These are phyloP conservation scores for Copromyces sp. DNA, from an alignment of 495 filamentous ascomycete genomes.

Conservation along the genomic window DNA sequence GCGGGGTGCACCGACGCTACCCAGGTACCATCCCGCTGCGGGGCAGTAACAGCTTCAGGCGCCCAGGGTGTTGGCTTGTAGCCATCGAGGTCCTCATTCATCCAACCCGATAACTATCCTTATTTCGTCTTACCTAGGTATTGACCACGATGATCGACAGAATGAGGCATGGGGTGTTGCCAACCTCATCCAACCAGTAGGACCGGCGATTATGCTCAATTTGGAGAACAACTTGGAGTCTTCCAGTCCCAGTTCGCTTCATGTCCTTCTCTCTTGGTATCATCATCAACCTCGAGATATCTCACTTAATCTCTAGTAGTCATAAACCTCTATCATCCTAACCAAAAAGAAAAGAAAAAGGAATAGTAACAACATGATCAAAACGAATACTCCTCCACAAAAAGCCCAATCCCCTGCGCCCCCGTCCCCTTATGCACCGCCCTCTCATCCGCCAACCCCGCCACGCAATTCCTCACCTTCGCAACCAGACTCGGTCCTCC, in stretches of 20 bases:
- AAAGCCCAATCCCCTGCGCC: constrained; percentile 58
- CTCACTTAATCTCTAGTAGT: background rate
- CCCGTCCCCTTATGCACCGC: constrained; percentile 87
- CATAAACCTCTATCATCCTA: too few relatives aligned
- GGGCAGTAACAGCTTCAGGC: background rate
- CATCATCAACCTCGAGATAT: background rate
- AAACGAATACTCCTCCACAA: constrained; percentile 42
- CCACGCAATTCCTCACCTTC: constrained; percentile 55
- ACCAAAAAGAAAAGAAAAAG: too few relatives aligned
- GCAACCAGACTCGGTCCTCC: constrained; percentile 59
- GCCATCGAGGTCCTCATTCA: background rate
- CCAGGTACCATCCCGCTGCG: background rate
- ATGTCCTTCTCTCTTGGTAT: background rate
- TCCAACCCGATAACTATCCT: background rate
- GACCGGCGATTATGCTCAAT: too few relatives aligned
- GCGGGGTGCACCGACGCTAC: background rate
- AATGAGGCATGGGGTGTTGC: too few relatives aligned
- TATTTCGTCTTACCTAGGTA: too few relatives aligned
- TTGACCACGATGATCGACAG: too few relatives aligned
- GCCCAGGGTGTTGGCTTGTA: background rate
- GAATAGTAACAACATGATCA: constrained; percentile 4
- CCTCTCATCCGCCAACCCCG: constrained; percentile 67
- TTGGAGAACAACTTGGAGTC: too few relatives aligned
- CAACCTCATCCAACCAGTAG: too few relatives aligned
- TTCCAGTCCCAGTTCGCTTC: too few relatives aligned